phyloP scores from a whole-genome alignment of 345 rosid genomes.

The Lepidium africanum region DNA sequence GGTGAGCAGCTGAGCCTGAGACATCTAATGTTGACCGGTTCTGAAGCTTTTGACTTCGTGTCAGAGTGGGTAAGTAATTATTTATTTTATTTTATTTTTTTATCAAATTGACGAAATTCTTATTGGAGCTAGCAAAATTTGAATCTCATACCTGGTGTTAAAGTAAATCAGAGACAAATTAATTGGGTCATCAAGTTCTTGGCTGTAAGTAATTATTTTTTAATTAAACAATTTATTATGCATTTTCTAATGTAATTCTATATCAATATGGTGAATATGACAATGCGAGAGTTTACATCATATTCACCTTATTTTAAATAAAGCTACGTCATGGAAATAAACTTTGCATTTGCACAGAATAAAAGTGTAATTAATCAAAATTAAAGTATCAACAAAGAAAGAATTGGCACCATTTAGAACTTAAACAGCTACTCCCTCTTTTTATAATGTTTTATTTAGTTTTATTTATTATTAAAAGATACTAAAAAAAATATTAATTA shows the following conservation, averaged over 20 bases:
- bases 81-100: too few species aligned
- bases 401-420: background rate
- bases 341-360: background rate
- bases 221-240: background rate
- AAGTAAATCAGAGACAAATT: too few species aligned
- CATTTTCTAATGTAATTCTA: background rate
- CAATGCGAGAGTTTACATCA: background rate
- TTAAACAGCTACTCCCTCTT: background rate
- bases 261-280: background rate
- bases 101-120: too few species aligned
- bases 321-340: background rate
- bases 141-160: too few species aligned
- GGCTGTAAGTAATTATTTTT: too few species aligned
- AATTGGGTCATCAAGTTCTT: too few species aligned
- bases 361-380: background rate
- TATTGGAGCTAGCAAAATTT: too few species aligned
- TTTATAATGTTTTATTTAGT: too few species aligned
- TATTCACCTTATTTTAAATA: background rate
- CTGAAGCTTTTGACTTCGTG: conserved; percentile 9
- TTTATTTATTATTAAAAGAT: too few species aligned
- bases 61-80: background rate
- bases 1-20: conserved; percentile 22
- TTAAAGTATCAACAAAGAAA: background rate
- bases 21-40: conserved; percentile 16
- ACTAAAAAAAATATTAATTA: too few species aligned